Base-by-base conservation (phyloP, 2,329 filamentous ascomycete genomes). In the Aspergillus costaricaensis region DNA sequence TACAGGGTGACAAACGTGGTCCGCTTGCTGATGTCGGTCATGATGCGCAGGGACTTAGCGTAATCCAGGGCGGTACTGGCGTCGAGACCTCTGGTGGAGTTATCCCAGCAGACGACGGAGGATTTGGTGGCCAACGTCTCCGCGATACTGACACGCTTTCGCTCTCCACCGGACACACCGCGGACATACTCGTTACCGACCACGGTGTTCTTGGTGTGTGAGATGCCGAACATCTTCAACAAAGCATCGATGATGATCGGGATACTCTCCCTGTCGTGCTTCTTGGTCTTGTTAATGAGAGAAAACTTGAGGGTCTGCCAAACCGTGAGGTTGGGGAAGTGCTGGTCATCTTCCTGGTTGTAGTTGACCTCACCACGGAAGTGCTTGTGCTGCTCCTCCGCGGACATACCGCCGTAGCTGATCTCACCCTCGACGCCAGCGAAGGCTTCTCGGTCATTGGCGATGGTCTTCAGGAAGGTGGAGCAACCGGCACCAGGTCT, bases 1-100 rank as follows among this genome's bases (percentile, higher is more conserved):
- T 91, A 91, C 0, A 91, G 79, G 0, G 89, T 91, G 1, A 90
- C 88, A 15, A 90, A 80, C 0, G 87, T 90, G 0, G 88, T 90
- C 7, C 88, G 84, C 65, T 91, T 86, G 69, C 84, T 88, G 62
- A 92, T 85, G 62, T 92, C 88, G 3, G 91, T 93, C 86, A 92
- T 90, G 60, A 88, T 83, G 14, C 87, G 83, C 2, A 90, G 78
- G 0, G 86, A 88, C 59, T 87, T 88, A 9, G 88, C 89, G 67
- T 91, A 94, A 69, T 93, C 90, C 4, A 93, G 80, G 4, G 91
- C 91, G 0, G 90, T 93, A 1, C 87, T 90, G 1, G 90, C 88
- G 70, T 95, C 91, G 0, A 94, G 79, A n/a, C 91, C 91, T 51
- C 91, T 82, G 0, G 90, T 94, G 0, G 86, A 88, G 73, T 94